Evolutionary conservation across 2,329 filamentous ascomycete genomes (phyloP), one percentile per base, ranked within the genome.

Genomic region (Pseudogymnoascus sp.): DNA sequence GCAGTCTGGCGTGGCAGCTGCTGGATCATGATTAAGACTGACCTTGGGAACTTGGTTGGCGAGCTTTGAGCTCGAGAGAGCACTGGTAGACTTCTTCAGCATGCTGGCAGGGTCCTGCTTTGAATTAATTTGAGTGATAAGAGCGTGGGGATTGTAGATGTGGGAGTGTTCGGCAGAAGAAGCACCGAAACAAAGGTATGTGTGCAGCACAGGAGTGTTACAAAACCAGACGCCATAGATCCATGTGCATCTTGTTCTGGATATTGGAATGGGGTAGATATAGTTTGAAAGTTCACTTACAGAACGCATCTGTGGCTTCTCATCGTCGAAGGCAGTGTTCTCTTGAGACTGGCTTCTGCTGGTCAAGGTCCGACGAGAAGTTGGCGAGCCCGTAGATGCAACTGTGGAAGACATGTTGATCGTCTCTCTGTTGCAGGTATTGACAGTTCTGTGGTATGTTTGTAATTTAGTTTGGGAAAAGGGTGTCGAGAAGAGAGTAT

Each of bases 21-120:
- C 29, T 36, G 7, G 37, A 29, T 25, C 37, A 37, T 37, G 40
- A 48, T 40, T 39, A 58, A 65, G 48, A 63, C 71, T 64, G 66
- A 84, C 83, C 79, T 84, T 84, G 67, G 77, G 74, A 65, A 67
- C 75, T 71, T 84, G 81, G 63, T 85, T 85, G 62, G 76, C 77
- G 66, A 85, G 71, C 68, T 82, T 85, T 58, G 79, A 82, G 4
- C 82, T 78, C 29, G 78, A 72, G 65, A 86, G 74, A 39, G 77
- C 76, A 37, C 76, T 73, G 31, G 80, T 72, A 42, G 72, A 71
- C 60, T 71, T 72, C 67, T 74, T 74, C 60, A 72, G 64, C 15
- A 39, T 61, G 33, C 33, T 60, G 60, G 31, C 35, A 31, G 27
- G 48, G 31, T 61, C 45, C 60, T 61, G 21, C 9, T 55, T 55